Percentiles rank a stretch among this genome's conserved stretches.
These are phyloP conservation scores for Backusella psychrophila DNA, from an alignment of 192 early-diverging fungal species.

Conservation along the genomic window DNA sequence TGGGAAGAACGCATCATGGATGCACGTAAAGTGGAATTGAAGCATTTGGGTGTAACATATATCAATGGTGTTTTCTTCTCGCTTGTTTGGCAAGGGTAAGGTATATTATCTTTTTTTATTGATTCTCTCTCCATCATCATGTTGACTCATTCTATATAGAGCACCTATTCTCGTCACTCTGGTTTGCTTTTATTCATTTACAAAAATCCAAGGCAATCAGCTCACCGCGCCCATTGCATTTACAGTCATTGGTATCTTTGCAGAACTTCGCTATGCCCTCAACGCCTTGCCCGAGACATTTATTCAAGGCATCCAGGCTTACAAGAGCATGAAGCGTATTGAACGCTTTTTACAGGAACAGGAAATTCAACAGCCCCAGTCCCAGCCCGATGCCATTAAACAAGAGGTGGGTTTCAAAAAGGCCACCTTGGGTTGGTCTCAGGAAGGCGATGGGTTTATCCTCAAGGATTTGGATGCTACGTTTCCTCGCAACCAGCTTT, in stretches of 20 bases:
- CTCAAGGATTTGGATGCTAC: constrained; percentile 42
- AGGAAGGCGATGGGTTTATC: constrained; percentile 35
- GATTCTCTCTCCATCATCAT: neutral
- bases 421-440: constrained; percentile 61
- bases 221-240: constrained; percentile 76
- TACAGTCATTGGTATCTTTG: constrained; percentile 85
- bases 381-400: constrained; percentile 3
- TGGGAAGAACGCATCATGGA: constrained; percentile 51
- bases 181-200: constrained; percentile 27
- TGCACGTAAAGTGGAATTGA: constrained; percentile 45
- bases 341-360: constrained; percentile 42
- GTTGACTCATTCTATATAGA: neutral
- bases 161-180: constrained; percentile 34
- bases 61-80: constrained; percentile 5
- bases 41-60: constrained; percentile 26
- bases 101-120: neutral
- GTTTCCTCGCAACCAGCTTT: constrained; percentile 48
- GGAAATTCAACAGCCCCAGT: constrained; percentile 35
- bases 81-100: constrained; percentile 38
- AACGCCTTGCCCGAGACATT: constrained; percentile 78
- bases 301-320: constrained; percentile 63
- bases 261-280: constrained; percentile 83
- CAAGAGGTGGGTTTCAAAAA: constrained; percentile 39
- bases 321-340: constrained; percentile 42
- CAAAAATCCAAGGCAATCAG: constrained; percentile 33